phyloP scores from a whole-genome alignment of 1,139 yeast species.

The Debaryomyces udenii region DNA sequence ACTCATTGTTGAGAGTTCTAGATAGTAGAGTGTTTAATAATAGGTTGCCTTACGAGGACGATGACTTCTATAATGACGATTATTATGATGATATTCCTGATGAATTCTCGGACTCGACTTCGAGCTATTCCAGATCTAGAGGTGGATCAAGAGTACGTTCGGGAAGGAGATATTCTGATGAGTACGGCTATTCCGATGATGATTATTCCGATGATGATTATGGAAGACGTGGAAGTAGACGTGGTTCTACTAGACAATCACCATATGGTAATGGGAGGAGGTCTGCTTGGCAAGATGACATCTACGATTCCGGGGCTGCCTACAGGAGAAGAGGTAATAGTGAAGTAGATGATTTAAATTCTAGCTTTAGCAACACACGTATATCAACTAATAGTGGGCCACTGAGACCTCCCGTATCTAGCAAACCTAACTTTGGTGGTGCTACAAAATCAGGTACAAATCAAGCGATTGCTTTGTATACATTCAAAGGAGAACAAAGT shows the following conservation, averaged over 20 bases:
- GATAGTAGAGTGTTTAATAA: slow-evolving; percentile 83
- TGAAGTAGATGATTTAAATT: slow-evolving; percentile 40
- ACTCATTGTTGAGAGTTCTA: slow-evolving; percentile 80
- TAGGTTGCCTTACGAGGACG: slow-evolving; percentile 52
- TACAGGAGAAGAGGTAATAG: slow-evolving; percentile 34
- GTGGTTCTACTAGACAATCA: slow-evolving; percentile 22
- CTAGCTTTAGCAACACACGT: slow-evolving; percentile 35
- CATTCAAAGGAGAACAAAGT: slow-evolving; percentile 86
- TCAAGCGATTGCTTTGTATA: slow-evolving; percentile 87
- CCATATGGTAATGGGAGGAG: slow-evolving; percentile 22
- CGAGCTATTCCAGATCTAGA: slow-evolving; percentile 31
- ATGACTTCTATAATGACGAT: slow-evolving; percentile 58
- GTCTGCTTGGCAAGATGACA: slow-evolving; percentile 82
- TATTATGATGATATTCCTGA: slow-evolving; percentile 75
- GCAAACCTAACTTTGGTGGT: slow-evolving; percentile 59
- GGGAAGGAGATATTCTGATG: slow-evolving; percentile 42
- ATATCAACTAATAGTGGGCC: slow-evolving; percentile 35
- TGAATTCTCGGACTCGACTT: slow-evolving; percentile 54
- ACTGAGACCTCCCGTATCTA: slow-evolving; percentile 39
- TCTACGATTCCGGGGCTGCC: slow-evolving; percentile 57
- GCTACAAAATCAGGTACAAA: slow-evolving; percentile 51
- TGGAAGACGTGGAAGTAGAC: slow-evolving; percentile 23
- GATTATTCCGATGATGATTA: slow-evolving; percentile 41
- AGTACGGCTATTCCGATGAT: slow-evolving; percentile 45
- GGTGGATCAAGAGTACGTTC: slow-evolving; percentile 27